Percentiles rank a stretch among this genome's conserved stretches.
phyloP scores from a whole-genome alignment of 768 basidiomycete species.

The Lentinula lateritia region DNA sequence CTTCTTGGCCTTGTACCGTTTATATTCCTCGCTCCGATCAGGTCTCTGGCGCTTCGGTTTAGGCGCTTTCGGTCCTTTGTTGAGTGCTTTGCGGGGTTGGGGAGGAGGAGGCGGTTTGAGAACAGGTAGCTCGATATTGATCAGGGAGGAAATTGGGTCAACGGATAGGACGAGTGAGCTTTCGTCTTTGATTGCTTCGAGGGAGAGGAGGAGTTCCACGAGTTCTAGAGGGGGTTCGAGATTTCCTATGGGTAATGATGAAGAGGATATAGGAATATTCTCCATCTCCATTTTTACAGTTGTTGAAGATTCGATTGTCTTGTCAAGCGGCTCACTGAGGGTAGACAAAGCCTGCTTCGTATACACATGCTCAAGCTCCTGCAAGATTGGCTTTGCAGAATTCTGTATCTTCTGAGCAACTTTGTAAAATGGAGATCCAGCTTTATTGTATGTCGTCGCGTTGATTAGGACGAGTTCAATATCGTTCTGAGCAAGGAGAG shows the following conservation, averaged over 20 bases:
- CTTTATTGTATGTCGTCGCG: constrained; percentile 80
- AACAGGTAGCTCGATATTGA: constrained; percentile 60
- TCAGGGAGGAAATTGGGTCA: constrained; percentile 60
- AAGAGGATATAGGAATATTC: background rate
- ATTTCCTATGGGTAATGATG: constrained; percentile 45
- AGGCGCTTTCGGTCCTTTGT: constrained; percentile 1
- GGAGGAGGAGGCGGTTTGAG: constrained; percentile 59
- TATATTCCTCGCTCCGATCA: constrained; percentile 2
- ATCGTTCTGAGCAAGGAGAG: constrained; percentile 50
- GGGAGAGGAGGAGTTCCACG: constrained; percentile 51
- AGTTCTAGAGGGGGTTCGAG: constrained; percentile 65
- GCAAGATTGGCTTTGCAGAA: constrained; percentile 32
- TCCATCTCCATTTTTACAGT: background rate
- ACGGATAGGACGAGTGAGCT: constrained; percentile 49
- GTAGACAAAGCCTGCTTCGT: background rate
- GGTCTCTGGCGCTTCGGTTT: background rate
- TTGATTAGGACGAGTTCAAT: constrained; percentile 81
- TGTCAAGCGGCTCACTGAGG: background rate
- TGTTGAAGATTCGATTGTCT: background rate
- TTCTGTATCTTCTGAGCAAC: constrained; percentile 59
- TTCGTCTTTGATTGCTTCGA: constrained; percentile 46
- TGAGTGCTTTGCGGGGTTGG: constrained; percentile 30
- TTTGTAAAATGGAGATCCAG: constrained; percentile 66
- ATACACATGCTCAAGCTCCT: constrained; percentile 23
- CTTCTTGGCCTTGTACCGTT: background rate